Evolutionary conservation across 768 basidiomycete genomes (phyloP), one percentile per base, ranked within the genome.

Genomic region (Rossbeevera mucosa): DNA sequence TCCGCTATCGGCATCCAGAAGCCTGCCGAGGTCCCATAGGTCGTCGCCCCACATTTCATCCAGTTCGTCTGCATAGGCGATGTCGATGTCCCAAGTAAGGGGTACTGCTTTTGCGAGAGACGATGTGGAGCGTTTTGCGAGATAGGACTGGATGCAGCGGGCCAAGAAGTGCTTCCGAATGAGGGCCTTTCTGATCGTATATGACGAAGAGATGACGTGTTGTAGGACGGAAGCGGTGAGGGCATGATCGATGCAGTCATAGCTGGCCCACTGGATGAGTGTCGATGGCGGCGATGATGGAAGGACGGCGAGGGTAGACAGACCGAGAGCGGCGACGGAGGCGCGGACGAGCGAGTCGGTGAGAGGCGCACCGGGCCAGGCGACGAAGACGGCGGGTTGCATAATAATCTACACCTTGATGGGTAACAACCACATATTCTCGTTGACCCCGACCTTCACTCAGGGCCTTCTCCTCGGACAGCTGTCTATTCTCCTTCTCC

Each of bases 131-230:
- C 82, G 73, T 71, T 97, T 98, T 38, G 76, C 80, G 44, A 85
- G 63, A 68, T 90, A 92, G 16, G 80, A 79, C 40, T 78, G 79
- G 18, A 92, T 78, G 47, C 82, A 84, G 29, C 81, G 80, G 4
- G 92, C 86, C 3, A 99, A 77, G 65, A 86, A 94, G 64, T 96
- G 92, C 68, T 98, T 98, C 50, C 96, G 82, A 57, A 98, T 98
- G 50, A 99, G 77, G 30, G 88, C 86, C 68, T 98, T 96, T 54
- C 94, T 81, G 64, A 94, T 92, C 13, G 83, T 86, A 64, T 94
- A 94, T 30, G 85, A 86, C 8, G 90, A 94, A 0, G 91, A 80
- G 29, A 94, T 76, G 31, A 83, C 77, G 18, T 64, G 61, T 21
- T 72, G 60, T 11, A 77, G 78, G 41, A 78, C 64, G 7, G 72